A percentile compares a stretch with the other conserved stretches of the same genome.
Conservation (phyloP, 2,329 filamentous ascomycete genomes). For the Apiospora hydei region DNA sequence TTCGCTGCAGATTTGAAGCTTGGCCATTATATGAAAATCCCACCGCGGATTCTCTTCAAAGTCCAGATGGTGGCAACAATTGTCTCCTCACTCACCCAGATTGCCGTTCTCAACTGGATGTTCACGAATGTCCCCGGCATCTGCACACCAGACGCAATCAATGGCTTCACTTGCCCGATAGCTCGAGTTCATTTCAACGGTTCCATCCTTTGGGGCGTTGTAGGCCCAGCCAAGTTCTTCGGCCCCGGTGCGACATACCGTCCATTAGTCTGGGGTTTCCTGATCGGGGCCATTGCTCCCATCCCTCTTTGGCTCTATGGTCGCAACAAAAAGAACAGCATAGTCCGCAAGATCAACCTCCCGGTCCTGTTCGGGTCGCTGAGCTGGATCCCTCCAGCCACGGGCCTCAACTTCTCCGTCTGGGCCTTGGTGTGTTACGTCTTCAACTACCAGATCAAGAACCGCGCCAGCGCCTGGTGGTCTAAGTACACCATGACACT, state of each 20-base stretch:
- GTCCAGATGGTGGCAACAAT: conserved; percentile 80
- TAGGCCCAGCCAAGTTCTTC: conserved; percentile 84
- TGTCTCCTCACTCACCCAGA: conserved; percentile 81
- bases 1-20: conserved; percentile 89
- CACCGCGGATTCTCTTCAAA: conserved; percentile 78
- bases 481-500: conserved; percentile 91
- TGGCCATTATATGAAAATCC: conserved; percentile 88
- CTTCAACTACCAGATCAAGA: conserved; percentile 81
- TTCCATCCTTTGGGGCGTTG: conserved; percentile 87
- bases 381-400: conserved; percentile 86
- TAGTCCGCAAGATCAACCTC: conserved; percentile 79
- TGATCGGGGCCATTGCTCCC: conserved; percentile 77
- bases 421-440: conserved; percentile 86
- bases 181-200: conserved; percentile 91
- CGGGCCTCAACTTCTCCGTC: conserved; percentile 85
- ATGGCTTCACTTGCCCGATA: conserved; percentile 87
- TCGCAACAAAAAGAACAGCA: conserved; percentile 63
- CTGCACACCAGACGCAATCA: conserved; percentile 81
- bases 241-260: conserved; percentile 78
- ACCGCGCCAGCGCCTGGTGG: conserved; percentile 79
- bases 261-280: conserved; percentile 81
- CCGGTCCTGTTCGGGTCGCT: conserved; percentile 85
- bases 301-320: conserved; percentile 77
- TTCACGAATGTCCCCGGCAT: conserved; percentile 78
- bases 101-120: conserved; percentile 90